These are phyloP conservation scores for Thermochaetoides dissita DNA, from an alignment of 2,329 filamentous ascomycete species.

Conservation along the genomic window DNA sequence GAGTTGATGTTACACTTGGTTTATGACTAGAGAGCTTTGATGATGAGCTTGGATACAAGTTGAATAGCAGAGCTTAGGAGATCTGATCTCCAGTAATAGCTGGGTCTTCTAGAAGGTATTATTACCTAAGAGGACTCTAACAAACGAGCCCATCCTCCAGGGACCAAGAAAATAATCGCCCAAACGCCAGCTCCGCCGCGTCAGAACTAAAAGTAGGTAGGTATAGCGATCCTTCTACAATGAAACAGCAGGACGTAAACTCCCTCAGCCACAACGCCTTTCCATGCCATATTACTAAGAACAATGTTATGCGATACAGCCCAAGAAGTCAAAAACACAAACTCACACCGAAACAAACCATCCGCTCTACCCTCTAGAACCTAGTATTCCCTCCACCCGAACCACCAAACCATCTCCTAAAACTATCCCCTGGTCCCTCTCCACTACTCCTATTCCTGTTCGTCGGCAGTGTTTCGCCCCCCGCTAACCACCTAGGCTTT, in stretches of 20 bases:
- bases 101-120: not conserved
- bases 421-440: slow-evolving; percentile 24
- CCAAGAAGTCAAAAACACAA: not conserved
- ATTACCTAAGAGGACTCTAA: not conserved
- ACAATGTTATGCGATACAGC: not conserved
- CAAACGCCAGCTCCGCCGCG: not conserved
- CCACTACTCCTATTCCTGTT: slow-evolving; percentile 18
- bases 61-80: no score
- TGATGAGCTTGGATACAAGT: no score
- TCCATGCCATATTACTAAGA: not conserved
- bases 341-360: not conserved
- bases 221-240: not conserved
- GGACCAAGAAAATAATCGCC: not conserved
- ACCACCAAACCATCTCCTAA: slow-evolving; percentile 41
- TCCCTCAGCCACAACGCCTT: not conserved
- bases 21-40: no score
- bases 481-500: slow-evolving; percentile 69
- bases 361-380: slow-evolving; percentile 20
- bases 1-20: no score
- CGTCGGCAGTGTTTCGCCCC: slow-evolving; percentile 31
- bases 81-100: no score
- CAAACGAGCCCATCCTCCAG: not conserved
- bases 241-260: not conserved
- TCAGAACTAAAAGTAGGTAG: not conserved
- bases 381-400: slow-evolving; percentile 30